These are phyloP conservation scores for Elongisporangium anandrum DNA, from an alignment of 352 stramenopile species.

Conservation along the genomic window DNA sequence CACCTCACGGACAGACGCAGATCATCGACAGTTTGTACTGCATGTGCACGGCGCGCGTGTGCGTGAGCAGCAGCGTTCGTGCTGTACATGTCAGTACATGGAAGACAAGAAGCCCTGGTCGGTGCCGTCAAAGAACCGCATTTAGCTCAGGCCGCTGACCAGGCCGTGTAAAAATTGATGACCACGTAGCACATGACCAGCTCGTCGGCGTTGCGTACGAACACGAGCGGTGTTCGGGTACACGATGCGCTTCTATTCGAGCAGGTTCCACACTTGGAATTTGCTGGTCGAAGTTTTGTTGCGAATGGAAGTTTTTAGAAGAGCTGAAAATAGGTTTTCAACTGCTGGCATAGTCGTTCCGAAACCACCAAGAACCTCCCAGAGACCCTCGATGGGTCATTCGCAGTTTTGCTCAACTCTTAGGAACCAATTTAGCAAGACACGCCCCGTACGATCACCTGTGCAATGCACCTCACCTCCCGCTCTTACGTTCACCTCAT, in stretches of 20 bases:
- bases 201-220: slow-evolving; percentile 86
- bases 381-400: no score
- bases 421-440: no score
- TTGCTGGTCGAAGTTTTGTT: slow-evolving; percentile 90
- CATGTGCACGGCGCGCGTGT: slow-evolving; percentile 22
- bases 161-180: slow-evolving; percentile 86
- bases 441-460: no score
- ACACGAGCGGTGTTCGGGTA: slow-evolving; percentile 86
- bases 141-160: slow-evolving; percentile 43
- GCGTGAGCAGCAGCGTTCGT: slow-evolving; percentile 70
- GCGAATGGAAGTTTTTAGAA: no score
- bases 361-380: no score
- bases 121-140: slow-evolving; percentile 74
- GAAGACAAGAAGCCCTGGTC: slow-evolving; percentile 85
- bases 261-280: slow-evolving; percentile 87
- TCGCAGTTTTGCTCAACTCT: no score
- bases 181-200: slow-evolving; percentile 84
- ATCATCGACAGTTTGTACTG: slow-evolving; percentile 36
- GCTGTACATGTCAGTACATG: slow-evolving; percentile 81
- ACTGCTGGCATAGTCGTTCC: no score
- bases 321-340: no score
- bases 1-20: slow-evolving; percentile 80
- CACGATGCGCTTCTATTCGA: slow-evolving; percentile 88
- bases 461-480: no score
- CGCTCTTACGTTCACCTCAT: no score